phyloP scores from a whole-genome alignment of 495 filamentous ascomycete genomes.

The Podospora tetraspora region DNA sequence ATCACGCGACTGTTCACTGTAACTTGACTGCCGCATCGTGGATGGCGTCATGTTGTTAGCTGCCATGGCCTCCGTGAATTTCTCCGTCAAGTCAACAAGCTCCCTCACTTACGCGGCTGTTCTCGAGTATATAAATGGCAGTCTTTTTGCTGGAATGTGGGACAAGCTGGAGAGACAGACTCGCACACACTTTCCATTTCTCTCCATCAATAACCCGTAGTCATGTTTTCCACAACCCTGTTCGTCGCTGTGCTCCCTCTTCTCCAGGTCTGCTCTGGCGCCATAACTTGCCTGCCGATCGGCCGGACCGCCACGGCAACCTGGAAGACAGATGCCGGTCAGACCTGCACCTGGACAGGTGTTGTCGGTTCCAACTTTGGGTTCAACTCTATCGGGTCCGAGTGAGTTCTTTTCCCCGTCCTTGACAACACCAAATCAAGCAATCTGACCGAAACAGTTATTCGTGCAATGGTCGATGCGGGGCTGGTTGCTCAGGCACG shows the following conservation, averaged over 20 bases:
- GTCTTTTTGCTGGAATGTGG: too few relatives aligned
- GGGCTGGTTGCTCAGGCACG: neutral
- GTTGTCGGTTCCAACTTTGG: neutral
- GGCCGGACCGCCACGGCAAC: neutral
- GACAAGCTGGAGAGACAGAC: too few relatives aligned
- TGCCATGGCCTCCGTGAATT: neutral
- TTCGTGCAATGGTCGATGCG: neutral
- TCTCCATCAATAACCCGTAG: neutral
- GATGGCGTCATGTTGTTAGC: neutral
- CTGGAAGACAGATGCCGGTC: neutral
- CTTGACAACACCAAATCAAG: neutral
- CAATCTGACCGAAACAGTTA: neutral
- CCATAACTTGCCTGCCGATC: neutral
- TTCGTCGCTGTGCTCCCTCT: neutral
- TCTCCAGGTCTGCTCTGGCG: neutral
- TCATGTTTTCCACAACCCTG: neutral
- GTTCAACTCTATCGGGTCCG: neutral
- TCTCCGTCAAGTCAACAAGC: neutral
- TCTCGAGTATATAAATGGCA: neutral
- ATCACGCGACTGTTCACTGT: neutral
- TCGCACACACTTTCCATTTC: fast-evolving
- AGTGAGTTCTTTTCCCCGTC: neutral
- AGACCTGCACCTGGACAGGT: neutral
- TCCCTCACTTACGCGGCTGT: neutral
- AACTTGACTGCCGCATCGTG: neutral